These are phyloP conservation scores for Vitis vinifera DNA, from an alignment of 164 flowering plant species.

Conservation along the genomic window DNA sequence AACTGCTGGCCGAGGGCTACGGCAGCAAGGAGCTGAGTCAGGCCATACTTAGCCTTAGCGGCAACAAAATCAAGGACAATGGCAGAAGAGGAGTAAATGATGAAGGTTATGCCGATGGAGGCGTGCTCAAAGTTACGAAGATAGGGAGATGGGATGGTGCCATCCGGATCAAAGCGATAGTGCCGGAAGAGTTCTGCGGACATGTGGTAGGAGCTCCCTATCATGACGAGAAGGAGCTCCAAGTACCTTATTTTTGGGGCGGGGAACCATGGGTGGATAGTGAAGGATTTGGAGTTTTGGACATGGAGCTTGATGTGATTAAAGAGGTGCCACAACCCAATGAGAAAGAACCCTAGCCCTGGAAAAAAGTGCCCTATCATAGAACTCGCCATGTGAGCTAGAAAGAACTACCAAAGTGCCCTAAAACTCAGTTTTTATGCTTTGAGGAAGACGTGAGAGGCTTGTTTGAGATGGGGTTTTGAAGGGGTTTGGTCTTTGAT, in stretches of 20 bases:
- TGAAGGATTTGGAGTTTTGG: slow-evolving; percentile 21
- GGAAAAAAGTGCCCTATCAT: no score
- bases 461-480: no score
- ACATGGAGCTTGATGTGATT: slow-evolving; percentile 35
- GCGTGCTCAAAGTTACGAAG: slow-evolving; percentile 40
- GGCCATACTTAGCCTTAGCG: no score
- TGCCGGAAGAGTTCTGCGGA: slow-evolving; percentile 36
- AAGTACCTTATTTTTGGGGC: slow-evolving; percentile 19
- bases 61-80: slow-evolving; percentile 22
- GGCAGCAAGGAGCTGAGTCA: no score
- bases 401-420: no score
- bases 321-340: slow-evolving; percentile 40
- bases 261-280: slow-evolving; percentile 33
- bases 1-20: no score
- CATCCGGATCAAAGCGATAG: slow-evolving; percentile 34
- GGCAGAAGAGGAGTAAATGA: slow-evolving; percentile 29
- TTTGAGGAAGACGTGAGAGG: no score
- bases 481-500: no score
- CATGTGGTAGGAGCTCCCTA: slow-evolving; percentile 19
- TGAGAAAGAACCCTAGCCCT: background rate
- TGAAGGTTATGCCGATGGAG: slow-evolving; percentile 30
- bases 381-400: no score
- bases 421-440: no score
- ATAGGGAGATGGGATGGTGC: slow-evolving; percentile 38
- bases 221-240: slow-evolving; percentile 36